These are phyloP conservation scores for Fusarium mangiferae DNA, from an alignment of 2,329 filamentous ascomycete species.

Conservation along the genomic window DNA sequence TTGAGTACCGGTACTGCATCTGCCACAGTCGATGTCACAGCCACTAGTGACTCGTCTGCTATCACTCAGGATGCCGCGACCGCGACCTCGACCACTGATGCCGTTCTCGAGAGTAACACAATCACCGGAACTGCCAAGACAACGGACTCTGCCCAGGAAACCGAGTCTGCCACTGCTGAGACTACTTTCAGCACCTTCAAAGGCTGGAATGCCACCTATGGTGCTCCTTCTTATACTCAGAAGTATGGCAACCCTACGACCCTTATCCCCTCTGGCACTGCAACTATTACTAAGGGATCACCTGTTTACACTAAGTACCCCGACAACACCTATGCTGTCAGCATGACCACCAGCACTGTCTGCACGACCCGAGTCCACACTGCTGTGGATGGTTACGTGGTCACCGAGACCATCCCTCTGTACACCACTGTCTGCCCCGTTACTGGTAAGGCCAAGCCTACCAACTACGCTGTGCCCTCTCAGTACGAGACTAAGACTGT, in stretches of 20 bases:
- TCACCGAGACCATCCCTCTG: constrained; percentile 53
- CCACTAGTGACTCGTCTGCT: background rate
- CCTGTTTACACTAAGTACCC: constrained; percentile 19
- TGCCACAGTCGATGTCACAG: background rate
- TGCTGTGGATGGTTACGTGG: constrained; percentile 46
- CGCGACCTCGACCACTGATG: background rate
- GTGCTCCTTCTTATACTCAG: constrained; percentile 8
- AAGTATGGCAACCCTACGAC: constrained; percentile 9
- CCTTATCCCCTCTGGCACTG: background rate
- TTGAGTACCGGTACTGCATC: background rate
- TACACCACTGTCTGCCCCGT: constrained; percentile 60
- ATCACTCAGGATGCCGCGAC: background rate
- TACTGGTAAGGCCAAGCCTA: constrained; percentile 34
- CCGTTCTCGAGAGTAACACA: background rate
- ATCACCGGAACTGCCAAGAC: background rate
- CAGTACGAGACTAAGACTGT: constrained; percentile 52
- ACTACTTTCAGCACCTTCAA: constrained; percentile 27
- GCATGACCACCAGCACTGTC: constrained; percentile 49
- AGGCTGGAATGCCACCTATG: constrained; percentile 33
- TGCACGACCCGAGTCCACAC: constrained; percentile 59
- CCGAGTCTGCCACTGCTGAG: constrained; percentile 1
- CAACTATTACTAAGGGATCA: constrained; percentile 3
- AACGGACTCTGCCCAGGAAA: constrained; percentile 2
- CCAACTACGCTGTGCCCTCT: constrained; percentile 7
- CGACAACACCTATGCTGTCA: constrained; percentile 15